phyloP scores from a whole-genome alignment of 306 rosid genomes.

The Prunus armeniaca region DNA sequence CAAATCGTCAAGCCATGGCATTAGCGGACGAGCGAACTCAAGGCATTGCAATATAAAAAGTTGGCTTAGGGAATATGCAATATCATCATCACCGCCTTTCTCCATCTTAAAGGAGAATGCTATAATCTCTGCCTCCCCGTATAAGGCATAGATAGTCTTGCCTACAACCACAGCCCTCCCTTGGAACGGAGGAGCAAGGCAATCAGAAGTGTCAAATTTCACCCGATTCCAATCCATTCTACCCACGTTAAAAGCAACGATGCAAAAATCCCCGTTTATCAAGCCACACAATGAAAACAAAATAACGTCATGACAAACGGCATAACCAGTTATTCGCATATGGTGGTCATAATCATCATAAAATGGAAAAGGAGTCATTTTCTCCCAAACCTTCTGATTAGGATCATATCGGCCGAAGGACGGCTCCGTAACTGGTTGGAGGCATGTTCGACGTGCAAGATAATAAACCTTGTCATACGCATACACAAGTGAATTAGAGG shows the following conservation, averaged over 20 bases:
- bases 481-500: neutral
- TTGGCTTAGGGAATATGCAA: neutral
- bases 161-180: neutral
- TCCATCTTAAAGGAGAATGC: neutral
- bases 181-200: neutral
- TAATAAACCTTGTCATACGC: neutral
- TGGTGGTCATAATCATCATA: neutral
- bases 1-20: neutral
- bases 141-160: neutral
- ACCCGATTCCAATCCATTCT: neutral
- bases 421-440: too few relatives aligned
- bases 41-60: neutral
- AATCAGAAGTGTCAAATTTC: neutral
- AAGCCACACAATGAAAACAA: neutral
- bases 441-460: neutral
- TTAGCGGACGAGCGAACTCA: neutral
- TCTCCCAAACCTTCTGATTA: neutral
- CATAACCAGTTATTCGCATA: neutral
- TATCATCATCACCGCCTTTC: neutral
- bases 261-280: neutral
- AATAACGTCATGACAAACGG: neutral
- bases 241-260: neutral
- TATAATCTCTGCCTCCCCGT: neutral
- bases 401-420: neutral
- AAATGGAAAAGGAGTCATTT: neutral